Conservation (phyloP, 345 rosid genomes). For the Gynandropsis gynandra region DNA sequence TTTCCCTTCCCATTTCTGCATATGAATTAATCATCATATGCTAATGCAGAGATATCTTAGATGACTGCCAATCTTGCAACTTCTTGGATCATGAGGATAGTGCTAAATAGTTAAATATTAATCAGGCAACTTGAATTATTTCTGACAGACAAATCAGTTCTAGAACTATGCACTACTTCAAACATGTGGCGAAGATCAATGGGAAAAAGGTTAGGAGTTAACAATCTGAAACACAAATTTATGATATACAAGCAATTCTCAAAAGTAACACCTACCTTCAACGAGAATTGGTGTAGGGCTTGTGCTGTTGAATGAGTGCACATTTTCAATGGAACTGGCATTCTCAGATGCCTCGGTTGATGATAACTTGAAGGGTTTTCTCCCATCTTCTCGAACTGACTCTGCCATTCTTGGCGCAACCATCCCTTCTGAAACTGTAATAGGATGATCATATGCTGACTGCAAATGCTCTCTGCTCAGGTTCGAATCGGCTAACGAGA, state of each 20-base stretch:
- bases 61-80: not conserved
- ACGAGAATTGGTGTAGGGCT: slow-evolving; percentile 53
- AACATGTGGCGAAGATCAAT: not conserved
- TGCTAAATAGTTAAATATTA: not conserved
- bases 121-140: slow-evolving; percentile 1
- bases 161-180: slow-evolving; percentile 2
- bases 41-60: slow-evolving; percentile 10
- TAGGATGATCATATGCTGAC: slow-evolving; percentile 22
- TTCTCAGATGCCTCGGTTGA: slow-evolving; percentile 40
- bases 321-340: slow-evolving; percentile 37
- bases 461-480: slow-evolving; percentile 17
- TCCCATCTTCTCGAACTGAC: slow-evolving; percentile 34
- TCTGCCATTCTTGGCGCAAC: slow-evolving; percentile 32
- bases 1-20: slow-evolving; percentile 23
- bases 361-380: slow-evolving; percentile 44
- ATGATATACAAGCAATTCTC: too few species aligned
- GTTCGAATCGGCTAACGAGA: slow-evolving; percentile 22
- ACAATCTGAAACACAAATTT: slow-evolving; percentile 11
- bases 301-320: slow-evolving; percentile 33
- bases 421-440: slow-evolving; percentile 21
- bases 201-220: not conserved
- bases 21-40: slow-evolving; percentile 18
- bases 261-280: slow-evolving; percentile 44
- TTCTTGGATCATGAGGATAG: not conserved
- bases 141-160: not conserved